A percentile compares a stretch with the other conserved stretches of the same genome.
Evolutionary conservation across 345 rosid genomes (phyloP).

Genomic region (Viola odorata): DNA sequence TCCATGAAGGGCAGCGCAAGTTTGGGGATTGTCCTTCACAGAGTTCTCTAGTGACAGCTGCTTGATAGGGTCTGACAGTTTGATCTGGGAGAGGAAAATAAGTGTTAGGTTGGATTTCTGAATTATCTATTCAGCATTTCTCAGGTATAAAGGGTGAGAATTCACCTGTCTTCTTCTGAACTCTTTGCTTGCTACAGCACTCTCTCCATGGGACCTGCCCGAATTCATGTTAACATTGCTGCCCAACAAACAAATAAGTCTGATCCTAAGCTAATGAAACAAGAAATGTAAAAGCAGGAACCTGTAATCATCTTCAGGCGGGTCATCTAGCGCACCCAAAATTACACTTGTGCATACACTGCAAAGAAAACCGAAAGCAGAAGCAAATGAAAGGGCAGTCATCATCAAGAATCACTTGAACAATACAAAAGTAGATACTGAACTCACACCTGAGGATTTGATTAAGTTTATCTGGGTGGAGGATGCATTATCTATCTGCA

Average conservation of each 20-base stretch:
- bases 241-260: slow-evolving; percentile 19
- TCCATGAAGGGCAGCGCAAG: slow-evolving; percentile 78
- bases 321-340: slow-evolving; percentile 67
- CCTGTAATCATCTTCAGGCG: slow-evolving; percentile 80
- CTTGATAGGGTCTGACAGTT: slow-evolving; percentile 72
- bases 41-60: slow-evolving; percentile 72
- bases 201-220: slow-evolving; percentile 58
- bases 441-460: slow-evolving; percentile 67
- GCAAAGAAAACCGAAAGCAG: slow-evolving; percentile 17
- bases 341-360: slow-evolving; percentile 83
- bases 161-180: slow-evolving; percentile 75
- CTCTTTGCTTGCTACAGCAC: slow-evolving; percentile 65
- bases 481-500: slow-evolving; percentile 75
- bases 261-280: too few relatives aligned
- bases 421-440: not conserved
- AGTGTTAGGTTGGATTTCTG: not conserved
- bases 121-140: not conserved
- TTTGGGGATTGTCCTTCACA: slow-evolving; percentile 78
- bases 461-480: slow-evolving; percentile 76
- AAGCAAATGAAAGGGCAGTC: slow-evolving; percentile 10
- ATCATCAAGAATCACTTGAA: not conserved
- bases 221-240: slow-evolving; percentile 64
- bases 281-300: slow-evolving; percentile 11
- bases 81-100: slow-evolving; percentile 42
- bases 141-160: not conserved